phyloP scores from a whole-genome alignment of 1,284 basidiomycete species.

The Boletus subluridellus region DNA sequence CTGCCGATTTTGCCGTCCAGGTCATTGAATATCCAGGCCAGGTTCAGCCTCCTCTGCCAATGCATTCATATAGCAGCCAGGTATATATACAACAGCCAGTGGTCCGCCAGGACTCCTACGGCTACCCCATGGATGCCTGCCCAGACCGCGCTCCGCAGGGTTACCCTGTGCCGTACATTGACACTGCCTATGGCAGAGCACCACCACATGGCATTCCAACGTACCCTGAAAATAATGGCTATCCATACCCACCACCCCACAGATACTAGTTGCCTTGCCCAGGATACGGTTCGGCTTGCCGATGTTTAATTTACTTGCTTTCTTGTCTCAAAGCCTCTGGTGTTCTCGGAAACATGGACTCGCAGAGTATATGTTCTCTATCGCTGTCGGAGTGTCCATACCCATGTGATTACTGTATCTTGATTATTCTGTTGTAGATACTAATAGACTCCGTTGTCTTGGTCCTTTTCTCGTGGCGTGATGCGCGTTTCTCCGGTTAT shows the following conservation, averaged over 20 bases:
- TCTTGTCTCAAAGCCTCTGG: slow-evolving; percentile 7
- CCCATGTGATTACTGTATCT: slow-evolving; percentile 8
- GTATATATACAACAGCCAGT: slow-evolving; percentile 6
- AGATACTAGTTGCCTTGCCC: slow-evolving; percentile 4
- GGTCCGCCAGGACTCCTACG: slow-evolving; percentile 15
- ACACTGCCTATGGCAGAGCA: slow-evolving; percentile 9
- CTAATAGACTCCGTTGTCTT: slow-evolving; percentile 9
- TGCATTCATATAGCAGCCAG: slow-evolving; percentile 8
- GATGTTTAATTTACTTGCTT: not conserved
- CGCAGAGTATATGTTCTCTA: slow-evolving; percentile 3
- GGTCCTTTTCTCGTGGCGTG: not conserved
- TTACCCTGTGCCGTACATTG: slow-evolving; percentile 14
- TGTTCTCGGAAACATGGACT: slow-evolving; percentile 15
- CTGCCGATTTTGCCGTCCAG: slow-evolving; percentile 10
- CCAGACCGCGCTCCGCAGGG: slow-evolving; percentile 16
- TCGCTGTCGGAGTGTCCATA: slow-evolving; percentile 5
- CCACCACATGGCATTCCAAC: slow-evolving; percentile 13
- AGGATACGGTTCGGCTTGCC: slow-evolving; percentile 1
- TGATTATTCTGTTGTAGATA: slow-evolving; percentile 10
- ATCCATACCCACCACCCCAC: slow-evolving; percentile 10
- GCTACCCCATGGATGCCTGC: slow-evolving; percentile 8
- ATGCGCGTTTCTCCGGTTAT: not conserved
- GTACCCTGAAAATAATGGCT: slow-evolving; percentile 16
- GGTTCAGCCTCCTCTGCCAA: not conserved
- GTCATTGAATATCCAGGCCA: slow-evolving; percentile 2